A percentile compares a stretch with the other conserved stretches of the same genome.
phyloP scores from a whole-genome alignment of 768 basidiomycete genomes.

The Symmetrospora coprosmae region DNA sequence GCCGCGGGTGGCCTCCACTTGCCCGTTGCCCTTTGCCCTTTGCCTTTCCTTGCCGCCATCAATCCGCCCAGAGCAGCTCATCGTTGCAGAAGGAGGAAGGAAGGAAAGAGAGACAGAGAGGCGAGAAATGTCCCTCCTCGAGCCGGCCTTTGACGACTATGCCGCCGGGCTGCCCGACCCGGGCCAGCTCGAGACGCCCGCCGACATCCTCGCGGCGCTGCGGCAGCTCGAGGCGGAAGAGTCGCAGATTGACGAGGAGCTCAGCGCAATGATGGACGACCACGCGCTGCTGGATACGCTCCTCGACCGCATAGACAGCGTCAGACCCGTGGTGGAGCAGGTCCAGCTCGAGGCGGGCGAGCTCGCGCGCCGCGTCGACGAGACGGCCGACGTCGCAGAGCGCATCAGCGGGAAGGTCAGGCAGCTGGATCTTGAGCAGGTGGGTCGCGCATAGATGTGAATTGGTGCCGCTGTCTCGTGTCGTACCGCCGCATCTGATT shows the following conservation, averaged over 20 bases:
- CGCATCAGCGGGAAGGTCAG: conserved; percentile 83
- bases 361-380: conserved; percentile 14
- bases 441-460: too few relatives aligned
- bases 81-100: too few relatives aligned
- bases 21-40: too few relatives aligned
- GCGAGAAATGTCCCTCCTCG: background rate
- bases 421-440: conserved; percentile 82
- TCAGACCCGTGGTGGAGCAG: conserved; percentile 22
- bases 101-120: too few relatives aligned
- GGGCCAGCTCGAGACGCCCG: background rate
- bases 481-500: background rate
- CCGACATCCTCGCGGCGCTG: conserved; percentile 9
- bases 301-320: conserved; percentile 22
- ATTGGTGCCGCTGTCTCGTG: background rate
- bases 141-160: background rate
- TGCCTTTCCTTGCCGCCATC: too few relatives aligned
- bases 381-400: conserved; percentile 43
- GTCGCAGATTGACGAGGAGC: conserved; percentile 16
- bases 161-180: background rate
- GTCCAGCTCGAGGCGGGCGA: conserved; percentile 22
- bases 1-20: too few relatives aligned
- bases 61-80: too few relatives aligned
- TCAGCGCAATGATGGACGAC: conserved; percentile 11
- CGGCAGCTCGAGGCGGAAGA: conserved; percentile 15
- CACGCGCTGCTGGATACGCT: conserved; percentile 2